These are phyloP conservation scores for Sporothrix protearum DNA, from an alignment of 2,329 filamentous ascomycete species.

Conservation along the genomic window DNA sequence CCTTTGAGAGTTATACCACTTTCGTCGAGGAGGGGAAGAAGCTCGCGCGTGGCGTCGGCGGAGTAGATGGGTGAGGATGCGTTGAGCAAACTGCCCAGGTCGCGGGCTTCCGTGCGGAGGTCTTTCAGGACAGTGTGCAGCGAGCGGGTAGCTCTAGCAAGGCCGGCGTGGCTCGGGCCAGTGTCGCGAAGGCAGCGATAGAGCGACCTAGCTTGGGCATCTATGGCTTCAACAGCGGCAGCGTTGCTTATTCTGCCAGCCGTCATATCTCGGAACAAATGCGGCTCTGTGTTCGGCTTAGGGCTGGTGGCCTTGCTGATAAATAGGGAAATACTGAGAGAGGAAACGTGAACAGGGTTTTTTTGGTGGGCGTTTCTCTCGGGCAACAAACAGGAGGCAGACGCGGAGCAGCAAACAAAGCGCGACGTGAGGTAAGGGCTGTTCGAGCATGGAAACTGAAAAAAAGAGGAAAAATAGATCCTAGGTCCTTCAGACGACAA, in stretches of 20 bases:
- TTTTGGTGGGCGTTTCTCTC: constrained; percentile 12
- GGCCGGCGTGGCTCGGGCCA: constrained; percentile 48
- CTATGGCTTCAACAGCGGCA: constrained; percentile 53
- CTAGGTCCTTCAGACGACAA: not conserved
- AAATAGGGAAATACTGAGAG: not conserved
- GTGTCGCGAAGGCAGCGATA: constrained; percentile 52
- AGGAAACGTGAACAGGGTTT: not conserved
- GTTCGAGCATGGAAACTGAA: not conserved
- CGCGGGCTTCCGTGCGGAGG: constrained; percentile 55
- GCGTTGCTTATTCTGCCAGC: constrained; percentile 33
- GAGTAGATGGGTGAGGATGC: constrained; percentile 33
- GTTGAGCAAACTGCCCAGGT: constrained; percentile 55
- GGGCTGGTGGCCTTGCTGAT: constrained; percentile 15
- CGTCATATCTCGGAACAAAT: constrained; percentile 30
- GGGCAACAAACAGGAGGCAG: not conserved
- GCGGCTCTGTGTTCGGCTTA: constrained; percentile 9
- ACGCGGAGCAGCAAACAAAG: not conserved
- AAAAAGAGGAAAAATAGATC: not conserved
- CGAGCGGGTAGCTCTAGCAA: constrained; percentile 49
- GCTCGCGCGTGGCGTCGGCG: constrained; percentile 47
- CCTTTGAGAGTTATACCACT: constrained; percentile 54
- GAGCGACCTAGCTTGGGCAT: constrained; percentile 53
- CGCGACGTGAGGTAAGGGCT: constrained; percentile 5
- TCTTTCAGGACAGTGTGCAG: constrained; percentile 57
- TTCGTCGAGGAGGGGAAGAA: constrained; percentile 52